These are phyloP conservation scores for Poronia punctata DNA, from an alignment of 495 filamentous ascomycete species.

Conservation along the genomic window DNA sequence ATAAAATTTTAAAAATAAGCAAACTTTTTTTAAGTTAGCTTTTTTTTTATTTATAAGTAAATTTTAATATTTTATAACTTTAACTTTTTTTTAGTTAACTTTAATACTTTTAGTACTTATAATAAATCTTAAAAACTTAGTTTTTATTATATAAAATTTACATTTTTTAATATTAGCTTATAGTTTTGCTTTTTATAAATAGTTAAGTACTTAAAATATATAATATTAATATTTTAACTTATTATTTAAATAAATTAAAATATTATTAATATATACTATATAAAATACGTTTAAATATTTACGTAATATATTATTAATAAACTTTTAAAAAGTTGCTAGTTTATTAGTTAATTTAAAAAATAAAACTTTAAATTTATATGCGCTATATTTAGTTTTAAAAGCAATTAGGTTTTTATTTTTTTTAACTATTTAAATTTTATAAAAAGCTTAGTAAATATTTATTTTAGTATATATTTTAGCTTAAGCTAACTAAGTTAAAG, in stretches of 20 bases:
- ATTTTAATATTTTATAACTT: too few relatives aligned
- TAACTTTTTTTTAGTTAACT: too few relatives aligned
- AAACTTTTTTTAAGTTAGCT: neutral
- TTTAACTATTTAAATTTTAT: too few relatives aligned
- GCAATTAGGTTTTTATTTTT: too few relatives aligned
- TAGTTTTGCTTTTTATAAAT: neutral
- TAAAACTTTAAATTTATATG: constrained; percentile 1
- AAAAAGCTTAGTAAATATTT: too few relatives aligned
- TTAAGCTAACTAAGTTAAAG: too few relatives aligned
- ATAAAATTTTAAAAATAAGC: neutral
- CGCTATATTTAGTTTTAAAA: too few relatives aligned
- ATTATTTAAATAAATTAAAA: neutral
- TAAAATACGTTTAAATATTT: neutral
- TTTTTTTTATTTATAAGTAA: too few relatives aligned
- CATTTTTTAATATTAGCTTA: neutral
- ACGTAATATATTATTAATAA: neutral
- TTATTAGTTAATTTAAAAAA: neutral
- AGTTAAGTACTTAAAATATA: neutral
- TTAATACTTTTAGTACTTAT: too few relatives aligned
- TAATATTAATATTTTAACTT: neutral
- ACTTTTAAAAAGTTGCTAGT: neutral
- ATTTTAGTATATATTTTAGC: too few relatives aligned
- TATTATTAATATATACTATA: neutral
- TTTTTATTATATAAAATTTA: too few relatives aligned
- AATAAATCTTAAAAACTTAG: constrained; percentile 1